Percentiles rank a stretch among this genome's conserved stretches.
Conservation (phyloP, 371 early-diverging fungal species). For the Mortierella sp. region DNA sequence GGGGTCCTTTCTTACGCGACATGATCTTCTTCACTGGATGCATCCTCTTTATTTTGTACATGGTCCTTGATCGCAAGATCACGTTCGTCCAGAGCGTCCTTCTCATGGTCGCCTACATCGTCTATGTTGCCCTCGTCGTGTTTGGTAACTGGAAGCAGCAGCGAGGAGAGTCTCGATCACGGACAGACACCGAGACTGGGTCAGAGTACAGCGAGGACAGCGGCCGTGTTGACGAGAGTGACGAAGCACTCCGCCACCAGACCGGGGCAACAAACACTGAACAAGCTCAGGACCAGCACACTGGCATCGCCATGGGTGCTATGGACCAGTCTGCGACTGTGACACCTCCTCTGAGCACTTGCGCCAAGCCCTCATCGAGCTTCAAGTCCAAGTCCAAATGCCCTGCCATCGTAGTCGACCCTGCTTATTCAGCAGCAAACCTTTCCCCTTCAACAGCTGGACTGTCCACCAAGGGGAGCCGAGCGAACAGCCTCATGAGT, state of each 20-base stretch:
- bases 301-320: not conserved
- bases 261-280: not conserved
- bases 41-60: slow-evolving; percentile 67
- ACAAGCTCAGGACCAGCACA: not conserved
- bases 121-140: slow-evolving; percentile 72
- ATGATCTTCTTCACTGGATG: slow-evolving; percentile 78
- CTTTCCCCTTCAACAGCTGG: not conserved
- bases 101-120: slow-evolving; percentile 66
- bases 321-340: not conserved
- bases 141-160: slow-evolving; percentile 66
- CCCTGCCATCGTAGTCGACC: slow-evolving; percentile 20
- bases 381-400: slow-evolving; percentile 15
- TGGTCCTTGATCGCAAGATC: slow-evolving; percentile 73
- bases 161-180: not conserved
- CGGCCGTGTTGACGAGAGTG: not conserved
- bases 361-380: slow-evolving; percentile 10
- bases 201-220: not conserved
- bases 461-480: not conserved
- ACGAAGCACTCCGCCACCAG: not conserved
- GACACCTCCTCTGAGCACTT: not conserved
- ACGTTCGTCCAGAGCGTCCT: slow-evolving; percentile 70
- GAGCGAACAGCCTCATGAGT: not conserved
- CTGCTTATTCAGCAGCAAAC: not conserved
- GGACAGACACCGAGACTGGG: not conserved
- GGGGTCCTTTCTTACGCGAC: slow-evolving; percentile 78